Evolutionary conservation across 805 yeast genomes (phyloP).

Genomic region (Zygosaccharomyces bisporus): DNA sequence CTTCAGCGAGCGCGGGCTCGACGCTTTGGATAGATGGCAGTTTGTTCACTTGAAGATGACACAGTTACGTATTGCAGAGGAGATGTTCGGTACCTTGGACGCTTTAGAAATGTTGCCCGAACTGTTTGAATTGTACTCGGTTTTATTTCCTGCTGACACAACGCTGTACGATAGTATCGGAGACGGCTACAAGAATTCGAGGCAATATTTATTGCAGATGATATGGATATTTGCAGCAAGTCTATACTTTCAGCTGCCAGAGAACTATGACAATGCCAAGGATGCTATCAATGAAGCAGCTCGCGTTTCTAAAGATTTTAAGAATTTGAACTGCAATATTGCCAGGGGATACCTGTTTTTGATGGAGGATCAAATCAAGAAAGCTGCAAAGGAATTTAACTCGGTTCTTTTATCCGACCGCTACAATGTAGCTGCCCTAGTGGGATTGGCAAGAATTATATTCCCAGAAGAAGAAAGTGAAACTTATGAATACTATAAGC

Average conservation of each 20-base stretch:
- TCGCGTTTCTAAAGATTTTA: slow-evolving; percentile 44
- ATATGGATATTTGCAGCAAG: slow-evolving; percentile 75
- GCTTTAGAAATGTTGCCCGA: slow-evolving; percentile 65
- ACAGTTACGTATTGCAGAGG: slow-evolving; percentile 65
- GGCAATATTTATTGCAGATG: slow-evolving; percentile 48
- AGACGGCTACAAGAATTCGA: slow-evolving; percentile 18
- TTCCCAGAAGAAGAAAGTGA: slow-evolving; percentile 38
- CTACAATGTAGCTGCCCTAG: slow-evolving; percentile 48
- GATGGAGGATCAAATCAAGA: slow-evolving; percentile 39
- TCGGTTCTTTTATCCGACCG: slow-evolving; percentile 49
- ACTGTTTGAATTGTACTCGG: slow-evolving; percentile 55
- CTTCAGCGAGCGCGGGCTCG: slow-evolving; percentile 15
- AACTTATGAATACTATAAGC: slow-evolving; percentile 7
- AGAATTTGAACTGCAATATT: slow-evolving; percentile 29
- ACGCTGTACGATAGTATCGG: slow-evolving; percentile 15
- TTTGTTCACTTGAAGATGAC: slow-evolving; percentile 70
- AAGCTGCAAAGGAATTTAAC: slow-evolving; percentile 63
- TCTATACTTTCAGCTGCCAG: slow-evolving; percentile 49
- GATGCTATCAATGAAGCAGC: slow-evolving; percentile 73
- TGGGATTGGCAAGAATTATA: slow-evolving; percentile 53
- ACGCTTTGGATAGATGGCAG: slow-evolving; percentile 39
- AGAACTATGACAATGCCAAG: slow-evolving; percentile 56
- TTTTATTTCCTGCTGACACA: slow-evolving; percentile 38
- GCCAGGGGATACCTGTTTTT: slow-evolving; percentile 33
- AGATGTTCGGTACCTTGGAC: slow-evolving; percentile 51